A percentile compares a stretch with the other conserved stretches of the same genome.
Evolutionary conservation across 176 grass and related monocot species (phyloP).

Genomic region (Oryza nivara): DNA sequence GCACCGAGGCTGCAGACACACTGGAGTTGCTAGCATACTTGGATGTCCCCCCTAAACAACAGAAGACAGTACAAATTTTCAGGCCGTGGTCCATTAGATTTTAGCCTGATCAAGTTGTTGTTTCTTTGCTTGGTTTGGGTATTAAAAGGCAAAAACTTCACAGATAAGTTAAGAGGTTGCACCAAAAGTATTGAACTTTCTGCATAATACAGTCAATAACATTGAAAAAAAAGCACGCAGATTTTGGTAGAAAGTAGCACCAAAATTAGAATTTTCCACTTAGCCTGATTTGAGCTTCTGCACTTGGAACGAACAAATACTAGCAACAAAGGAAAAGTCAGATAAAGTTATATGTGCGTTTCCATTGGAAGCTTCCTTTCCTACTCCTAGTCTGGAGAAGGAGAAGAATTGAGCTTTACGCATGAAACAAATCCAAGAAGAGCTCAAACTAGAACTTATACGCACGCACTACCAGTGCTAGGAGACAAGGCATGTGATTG

Average conservation of each 20-base stretch:
- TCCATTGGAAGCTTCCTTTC: not conserved
- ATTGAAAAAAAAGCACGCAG: conserved; percentile 10
- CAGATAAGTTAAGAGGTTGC: not conserved
- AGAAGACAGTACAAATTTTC: not conserved
- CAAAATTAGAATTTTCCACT: conserved; percentile 14
- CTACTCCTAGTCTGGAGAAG: not conserved
- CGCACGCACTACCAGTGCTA: not conserved
- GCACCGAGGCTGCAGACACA: conserved; percentile 42
- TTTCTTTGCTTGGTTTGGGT: not conserved
- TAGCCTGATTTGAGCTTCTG: not conserved
- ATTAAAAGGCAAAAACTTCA: not conserved
- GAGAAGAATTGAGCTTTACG: conserved; percentile 2
- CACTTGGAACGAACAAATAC: not conserved
- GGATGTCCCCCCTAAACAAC: conserved; percentile 44
- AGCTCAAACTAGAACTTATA: not conserved
- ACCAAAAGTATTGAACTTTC: not conserved
- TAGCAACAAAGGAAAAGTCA: conserved; percentile 24
- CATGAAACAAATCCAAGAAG: conserved; percentile 22
- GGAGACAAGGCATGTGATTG: conserved; percentile 4
- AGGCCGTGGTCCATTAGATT: not conserved
- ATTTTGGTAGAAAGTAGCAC: conserved; percentile 26
- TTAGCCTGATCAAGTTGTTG: not conserved
- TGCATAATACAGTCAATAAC: conserved; percentile 24
- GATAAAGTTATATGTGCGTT: not conserved
- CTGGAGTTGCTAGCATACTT: conserved; percentile 45